Evolutionary conservation across 805 yeast species (phyloP), one percentile per base, ranked within the genome.

Genomic region (Trichomonascus vanleenenianus): DNA sequence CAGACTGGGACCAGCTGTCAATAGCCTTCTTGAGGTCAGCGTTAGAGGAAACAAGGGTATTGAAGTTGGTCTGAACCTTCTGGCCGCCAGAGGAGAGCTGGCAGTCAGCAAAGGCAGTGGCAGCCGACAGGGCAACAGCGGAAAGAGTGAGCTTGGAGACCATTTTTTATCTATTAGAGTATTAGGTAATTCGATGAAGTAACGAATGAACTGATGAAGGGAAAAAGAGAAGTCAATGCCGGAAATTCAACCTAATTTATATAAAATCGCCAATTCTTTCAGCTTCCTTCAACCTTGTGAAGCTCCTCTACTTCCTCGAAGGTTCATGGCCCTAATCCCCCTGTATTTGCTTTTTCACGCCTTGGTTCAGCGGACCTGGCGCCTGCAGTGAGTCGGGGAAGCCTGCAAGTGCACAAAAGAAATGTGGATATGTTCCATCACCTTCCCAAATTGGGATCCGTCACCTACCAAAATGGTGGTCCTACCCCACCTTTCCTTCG

Each of bases 151-250:
- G n/a, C 39, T 36, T 36, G 35, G 35, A 32, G 16, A 32, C 35
- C 35, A 32, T 32, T 19, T 11, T 34, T 36, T 36, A 14, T 36
- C 15, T 36, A 19, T 20, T 36, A 32, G 16, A 14, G 35, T 32
- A 11, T 36, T 36, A 20, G 25, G 14, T 16, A 36, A 36, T 36
- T 16, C 18, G 39, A 12, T n/a, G 59, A 50, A 67, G 66, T 22
- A 77, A 66, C 30, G 79, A 71, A 20, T 79, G 74, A 61, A 74
- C 69, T 47, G 71, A 62, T 19, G 79, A 16, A 63, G 60, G 15
- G 50, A 44, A 19, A 58, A 59, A 32, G 66, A 65, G 27, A 56
- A 67, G 50, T 70, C 74, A 2, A 80, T 72, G 9, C 83, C 76
- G 12, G 83, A 77, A 56, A 79, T 79, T 32, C 35, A 32, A 32